Base-by-base conservation (phyloP, 192 early-diverging fungal genomes). In the Obelidium mucronatum region DNA sequence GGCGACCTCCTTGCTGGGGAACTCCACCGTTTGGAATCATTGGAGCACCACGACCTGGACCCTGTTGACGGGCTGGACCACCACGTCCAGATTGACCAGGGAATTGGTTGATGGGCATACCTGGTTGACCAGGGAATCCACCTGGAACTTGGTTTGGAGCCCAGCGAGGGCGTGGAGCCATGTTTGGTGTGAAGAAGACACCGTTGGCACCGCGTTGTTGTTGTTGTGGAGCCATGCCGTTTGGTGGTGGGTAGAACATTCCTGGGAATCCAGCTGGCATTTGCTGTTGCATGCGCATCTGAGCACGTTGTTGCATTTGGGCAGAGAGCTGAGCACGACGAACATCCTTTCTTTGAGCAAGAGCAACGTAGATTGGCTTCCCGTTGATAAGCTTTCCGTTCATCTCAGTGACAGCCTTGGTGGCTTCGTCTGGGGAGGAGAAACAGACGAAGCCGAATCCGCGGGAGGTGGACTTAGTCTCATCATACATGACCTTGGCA, bases 391-490 rank as follows among this genome's bases (percentile, higher is more conserved):
- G 95, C 75, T 95, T 92, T 72, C 95, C 94, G 87, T 98, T 98
- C 97, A 98, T 98, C 87, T 98, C 98, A 67, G 95, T 92, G 52
- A 96, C 95, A 67, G 98, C 98, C 90, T 95, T 96, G 83, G 91
- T 96, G 54, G 98, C 97, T 87, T 99, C 98, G 79, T 98, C 97
- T 56, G 98, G 95, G 40, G 93, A 90, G n/a, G 94, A 94, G 90
- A 96, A 99, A 91, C 98, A 99, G 33, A 99, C 98, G 81, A 99
- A 99, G 19, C 98, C 98, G 73, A 99, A 99, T 40, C 97, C 96
- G 80, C 94, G 93, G 80, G 94, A 95, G 40, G 80, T 79, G 53
- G 84, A 86, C 73, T 83, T 80, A 56, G 75, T 92, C 44, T 99
- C 98, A 81, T 99, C 96, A 74, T 88, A 84, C 98, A 99, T 99